Conservation (phyloP, 1,284 basidiomycete species). For the Irpex rosettiformis region DNA sequence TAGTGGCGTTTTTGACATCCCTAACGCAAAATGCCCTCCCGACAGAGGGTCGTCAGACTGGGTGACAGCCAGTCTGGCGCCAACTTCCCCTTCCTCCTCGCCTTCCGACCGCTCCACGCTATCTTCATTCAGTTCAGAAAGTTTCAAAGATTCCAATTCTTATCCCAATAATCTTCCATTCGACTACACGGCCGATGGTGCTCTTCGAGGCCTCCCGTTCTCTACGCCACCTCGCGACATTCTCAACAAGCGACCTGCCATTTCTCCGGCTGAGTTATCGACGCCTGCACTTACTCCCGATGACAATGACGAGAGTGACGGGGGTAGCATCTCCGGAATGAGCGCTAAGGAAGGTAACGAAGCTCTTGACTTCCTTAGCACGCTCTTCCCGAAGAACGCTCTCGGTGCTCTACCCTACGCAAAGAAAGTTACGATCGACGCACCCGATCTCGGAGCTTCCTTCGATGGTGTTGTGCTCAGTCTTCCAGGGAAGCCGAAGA, state of each 20-base stretch:
- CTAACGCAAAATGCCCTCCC: constrained; percentile 85
- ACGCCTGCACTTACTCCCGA: constrained; percentile 71
- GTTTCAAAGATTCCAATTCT: constrained; percentile 33
- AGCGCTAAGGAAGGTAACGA: constrained; percentile 46
- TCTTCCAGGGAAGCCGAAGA: constrained; percentile 65
- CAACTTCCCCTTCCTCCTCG: constrained; percentile 44
- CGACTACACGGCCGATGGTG: constrained; percentile 14
- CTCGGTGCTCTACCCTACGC: constrained; percentile 63
- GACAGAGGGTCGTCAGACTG: constrained; percentile 87
- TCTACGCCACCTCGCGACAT: constrained; percentile 40
- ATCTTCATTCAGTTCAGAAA: constrained; percentile 28
- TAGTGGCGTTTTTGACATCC: constrained; percentile 91
- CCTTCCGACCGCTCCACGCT: constrained; percentile 39
- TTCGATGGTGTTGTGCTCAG: constrained; percentile 78
- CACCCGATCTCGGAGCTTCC: constrained; percentile 57
- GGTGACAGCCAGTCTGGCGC: constrained; percentile 87
- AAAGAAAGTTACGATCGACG: constrained; percentile 68
- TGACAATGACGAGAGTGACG: constrained; percentile 24
- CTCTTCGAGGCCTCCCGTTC: constrained; percentile 9
- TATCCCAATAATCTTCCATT: constrained; percentile 30
- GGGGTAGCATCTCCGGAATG: constrained; percentile 28
- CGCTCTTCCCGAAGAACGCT: constrained; percentile 69
- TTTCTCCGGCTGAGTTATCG: constrained; percentile 33
- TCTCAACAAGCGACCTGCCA: constrained; percentile 29
- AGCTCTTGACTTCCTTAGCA: constrained; percentile 72